Evolutionary conservation across 129 eudicot species (phyloP).

Genomic region (Calendula officinalis): DNA sequence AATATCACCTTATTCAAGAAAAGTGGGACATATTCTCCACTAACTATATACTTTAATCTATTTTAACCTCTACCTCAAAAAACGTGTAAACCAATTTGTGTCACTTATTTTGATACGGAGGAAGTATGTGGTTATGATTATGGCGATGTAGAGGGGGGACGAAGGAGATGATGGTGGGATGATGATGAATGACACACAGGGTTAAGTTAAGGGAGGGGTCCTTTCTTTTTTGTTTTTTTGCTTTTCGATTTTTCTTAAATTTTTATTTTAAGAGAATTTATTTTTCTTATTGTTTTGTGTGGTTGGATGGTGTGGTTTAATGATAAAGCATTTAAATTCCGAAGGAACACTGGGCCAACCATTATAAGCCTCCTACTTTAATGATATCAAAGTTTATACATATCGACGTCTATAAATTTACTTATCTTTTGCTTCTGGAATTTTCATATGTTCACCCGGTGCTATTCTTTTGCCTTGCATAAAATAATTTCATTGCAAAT

Average conservation of each 20-base stretch:
- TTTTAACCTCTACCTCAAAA: no score
- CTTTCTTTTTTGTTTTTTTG: conserved; percentile 20
- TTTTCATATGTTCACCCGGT: not conserved
- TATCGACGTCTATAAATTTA: conserved; percentile 5
- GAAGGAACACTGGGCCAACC: conserved; percentile 56
- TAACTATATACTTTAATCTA: no score
- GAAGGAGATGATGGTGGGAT: conserved; percentile 30
- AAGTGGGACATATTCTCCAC: no score
- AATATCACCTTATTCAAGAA: no score
- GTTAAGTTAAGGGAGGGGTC: conserved; percentile 27
- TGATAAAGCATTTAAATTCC: conserved; percentile 67
- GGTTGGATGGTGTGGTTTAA: conserved; percentile 58
- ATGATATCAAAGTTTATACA: conserved; percentile 24
- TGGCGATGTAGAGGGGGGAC: conserved; percentile 3
- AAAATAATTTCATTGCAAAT: not conserved
- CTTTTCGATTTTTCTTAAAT: conserved; percentile 12
- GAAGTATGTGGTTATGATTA: conserved; percentile 27
- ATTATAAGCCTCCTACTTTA: conserved; percentile 42
- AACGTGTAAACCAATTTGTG: no score
- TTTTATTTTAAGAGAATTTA: conserved; percentile 2
- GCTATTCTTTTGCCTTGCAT: conserved; percentile 15
- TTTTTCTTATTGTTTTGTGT: conserved; percentile 30
- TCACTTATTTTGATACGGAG: no score
- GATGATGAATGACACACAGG: conserved; percentile 32
- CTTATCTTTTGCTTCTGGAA: not conserved